Percentiles rank a stretch among this genome's conserved stretches.
These are phyloP conservation scores for Blastobotrys muscicola DNA, from an alignment of 805 yeast species.

Conservation along the genomic window DNA sequence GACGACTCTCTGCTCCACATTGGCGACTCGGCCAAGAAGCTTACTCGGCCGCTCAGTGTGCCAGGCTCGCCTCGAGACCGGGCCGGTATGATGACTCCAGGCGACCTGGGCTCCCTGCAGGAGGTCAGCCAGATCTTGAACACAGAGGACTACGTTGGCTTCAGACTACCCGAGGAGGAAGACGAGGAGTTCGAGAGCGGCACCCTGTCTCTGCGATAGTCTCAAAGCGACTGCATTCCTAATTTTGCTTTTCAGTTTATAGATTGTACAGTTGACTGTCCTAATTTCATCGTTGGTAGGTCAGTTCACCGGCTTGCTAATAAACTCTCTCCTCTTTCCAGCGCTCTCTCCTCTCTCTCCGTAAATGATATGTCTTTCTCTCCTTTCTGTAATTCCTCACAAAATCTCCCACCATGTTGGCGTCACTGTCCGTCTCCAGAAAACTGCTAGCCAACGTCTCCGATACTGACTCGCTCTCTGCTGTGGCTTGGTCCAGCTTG, in stretches of 20 bases:
- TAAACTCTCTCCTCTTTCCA: slow-evolving; percentile 36
- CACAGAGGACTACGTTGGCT: slow-evolving; percentile 64
- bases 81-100: slow-evolving; percentile 85
- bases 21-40: slow-evolving; percentile 33
- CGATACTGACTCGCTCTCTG: slow-evolving; percentile 27
- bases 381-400: slow-evolving; percentile 33
- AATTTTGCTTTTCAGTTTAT: not conserved
- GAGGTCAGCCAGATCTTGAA: slow-evolving; percentile 66
- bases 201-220: slow-evolving; percentile 6
- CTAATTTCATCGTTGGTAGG: not conserved
- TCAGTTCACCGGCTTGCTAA: not conserved
- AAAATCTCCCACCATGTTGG: slow-evolving; percentile 30
- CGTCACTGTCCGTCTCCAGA: slow-evolving; percentile 14
- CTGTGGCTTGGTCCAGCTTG: slow-evolving; percentile 24
- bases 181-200: slow-evolving; percentile 26
- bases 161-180: slow-evolving; percentile 32
- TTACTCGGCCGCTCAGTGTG: slow-evolving; percentile 88
- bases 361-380: slow-evolving; percentile 36
- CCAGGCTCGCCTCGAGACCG: slow-evolving; percentile 90
- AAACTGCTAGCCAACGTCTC: slow-evolving; percentile 30
- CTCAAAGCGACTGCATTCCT: slow-evolving; percentile 4
- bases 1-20: slow-evolving; percentile 19
- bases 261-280: not conserved
- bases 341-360: slow-evolving; percentile 39
- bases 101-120: slow-evolving; percentile 93